phyloP scores from a whole-genome alignment of 495 filamentous ascomycete species.

The Penicillium coprophilum region DNA sequence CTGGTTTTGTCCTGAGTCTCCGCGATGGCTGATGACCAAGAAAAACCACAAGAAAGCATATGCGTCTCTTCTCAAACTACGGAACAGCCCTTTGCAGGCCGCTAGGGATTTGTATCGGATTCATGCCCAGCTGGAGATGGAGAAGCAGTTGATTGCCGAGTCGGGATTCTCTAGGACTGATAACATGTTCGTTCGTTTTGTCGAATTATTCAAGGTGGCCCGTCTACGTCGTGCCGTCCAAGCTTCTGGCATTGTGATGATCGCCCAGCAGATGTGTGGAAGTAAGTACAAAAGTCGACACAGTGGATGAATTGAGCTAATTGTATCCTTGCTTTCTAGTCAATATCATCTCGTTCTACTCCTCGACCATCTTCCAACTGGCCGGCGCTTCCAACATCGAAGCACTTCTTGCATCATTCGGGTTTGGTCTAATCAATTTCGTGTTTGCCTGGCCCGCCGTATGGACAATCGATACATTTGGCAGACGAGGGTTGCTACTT shows the following conservation, averaged over 20 bases:
- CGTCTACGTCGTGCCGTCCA: constrained; percentile 56
- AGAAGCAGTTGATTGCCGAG: constrained; percentile 34
- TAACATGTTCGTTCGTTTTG: constrained; percentile 47
- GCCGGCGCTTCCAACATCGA: constrained; percentile 56
- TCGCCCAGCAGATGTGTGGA: constrained; percentile 84
- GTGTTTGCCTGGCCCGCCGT: constrained; percentile 81
- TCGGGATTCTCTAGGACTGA: constrained; percentile 26
- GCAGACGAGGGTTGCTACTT: constrained; percentile 70
- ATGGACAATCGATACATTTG: constrained; percentile 83
- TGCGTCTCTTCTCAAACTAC: constrained; percentile 58
- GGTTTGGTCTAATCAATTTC: constrained; percentile 81
- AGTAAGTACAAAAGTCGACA: constrained; percentile 33
- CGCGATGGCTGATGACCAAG: constrained; percentile 63
- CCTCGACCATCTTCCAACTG: constrained; percentile 66
- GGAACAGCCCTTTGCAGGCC: constrained; percentile 65
- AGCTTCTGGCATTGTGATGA: constrained; percentile 62
- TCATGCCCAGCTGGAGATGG: constrained; percentile 54
- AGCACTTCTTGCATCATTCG: constrained; percentile 71
- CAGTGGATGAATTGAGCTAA: constrained; percentile 1
- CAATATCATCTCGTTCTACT: constrained; percentile 83
- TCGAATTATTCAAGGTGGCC: constrained; percentile 57
- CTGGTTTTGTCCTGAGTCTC: constrained; percentile 62
- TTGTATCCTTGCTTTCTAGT: constrained; percentile 32
- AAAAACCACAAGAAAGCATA: constrained; percentile 61
- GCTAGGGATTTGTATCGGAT: constrained; percentile 78